Evolutionary conservation across 2,329 filamentous ascomycete genomes (phyloP).

Genomic region (Fusarium pininemorale): DNA sequence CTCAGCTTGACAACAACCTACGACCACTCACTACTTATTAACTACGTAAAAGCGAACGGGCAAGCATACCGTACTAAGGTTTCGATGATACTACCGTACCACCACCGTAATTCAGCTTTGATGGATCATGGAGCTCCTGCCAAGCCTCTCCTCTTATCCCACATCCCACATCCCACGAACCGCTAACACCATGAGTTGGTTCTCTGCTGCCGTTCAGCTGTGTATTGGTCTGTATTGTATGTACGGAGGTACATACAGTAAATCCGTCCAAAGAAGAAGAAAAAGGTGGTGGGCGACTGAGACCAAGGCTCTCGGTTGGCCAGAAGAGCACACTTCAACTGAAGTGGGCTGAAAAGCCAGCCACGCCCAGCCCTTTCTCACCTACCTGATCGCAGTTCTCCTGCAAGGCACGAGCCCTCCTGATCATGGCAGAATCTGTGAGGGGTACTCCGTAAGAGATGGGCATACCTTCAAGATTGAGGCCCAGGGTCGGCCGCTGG

Average conservation of each 20-base stretch:
- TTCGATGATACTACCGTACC: not conserved
- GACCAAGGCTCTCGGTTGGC: conserved; percentile 9
- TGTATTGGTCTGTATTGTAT: not conserved
- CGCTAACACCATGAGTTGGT: not conserved
- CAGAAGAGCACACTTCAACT: conserved; percentile 24
- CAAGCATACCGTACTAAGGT: not conserved
- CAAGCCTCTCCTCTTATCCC: not conserved
- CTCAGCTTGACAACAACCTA: not conserved
- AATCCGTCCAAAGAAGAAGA: not conserved
- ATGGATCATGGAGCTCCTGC: conserved; percentile 3
- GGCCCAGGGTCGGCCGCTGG: conserved; percentile 23
- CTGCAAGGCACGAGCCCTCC: conserved; percentile 37
- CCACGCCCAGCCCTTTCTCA: not conserved
- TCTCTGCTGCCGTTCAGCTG: not conserved
- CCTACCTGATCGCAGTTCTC: conserved; percentile 13
- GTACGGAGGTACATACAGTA: not conserved
- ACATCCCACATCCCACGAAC: conserved; percentile 4
- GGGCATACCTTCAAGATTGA: not conserved
- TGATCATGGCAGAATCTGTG: conserved; percentile 14
- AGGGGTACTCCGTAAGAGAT: conserved; percentile 12
- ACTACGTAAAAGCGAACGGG: not conserved
- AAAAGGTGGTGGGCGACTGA: conserved; percentile 25
- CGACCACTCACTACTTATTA: not conserved
- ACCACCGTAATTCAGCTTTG: not conserved
- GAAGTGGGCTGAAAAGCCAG: conserved; percentile 19